Percentiles rank a stretch among this genome's conserved stretches.
Conservation (phyloP, 2,329 filamentous ascomycete genomes). For the Trichophyton verrucosum region DNA sequence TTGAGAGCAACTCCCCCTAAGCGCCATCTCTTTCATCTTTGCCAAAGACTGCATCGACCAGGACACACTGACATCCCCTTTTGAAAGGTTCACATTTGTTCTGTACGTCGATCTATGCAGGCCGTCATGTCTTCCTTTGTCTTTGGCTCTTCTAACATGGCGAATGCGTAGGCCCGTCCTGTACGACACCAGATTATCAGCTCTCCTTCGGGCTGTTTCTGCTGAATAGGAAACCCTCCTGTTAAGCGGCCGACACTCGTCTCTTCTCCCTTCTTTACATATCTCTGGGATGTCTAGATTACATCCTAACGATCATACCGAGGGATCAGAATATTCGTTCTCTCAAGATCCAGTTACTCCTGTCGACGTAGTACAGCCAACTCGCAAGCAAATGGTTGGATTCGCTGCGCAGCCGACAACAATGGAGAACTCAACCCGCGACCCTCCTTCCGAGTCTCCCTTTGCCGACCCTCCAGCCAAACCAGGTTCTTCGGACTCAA, state of each 20-base stretch:
- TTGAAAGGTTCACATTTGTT: not conserved
- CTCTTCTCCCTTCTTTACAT: not conserved
- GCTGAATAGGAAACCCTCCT: not conserved
- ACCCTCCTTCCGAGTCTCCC: constrained; percentile 31
- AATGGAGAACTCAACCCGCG: constrained; percentile 38
- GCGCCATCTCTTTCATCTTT: not conserved
- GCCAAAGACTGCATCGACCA: not conserved
- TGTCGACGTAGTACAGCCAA: constrained; percentile 26
- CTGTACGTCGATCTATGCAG: not conserved
- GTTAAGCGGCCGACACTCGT: not conserved
- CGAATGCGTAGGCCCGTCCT: not conserved
- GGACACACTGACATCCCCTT: not conserved
- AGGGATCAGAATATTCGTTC: constrained; percentile 13
- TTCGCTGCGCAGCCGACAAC: constrained; percentile 18
- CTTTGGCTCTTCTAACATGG: not conserved
- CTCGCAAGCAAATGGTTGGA: constrained; percentile 21
- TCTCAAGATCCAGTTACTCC: constrained; percentile 23
- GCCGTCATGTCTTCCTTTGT: not conserved
- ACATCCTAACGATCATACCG: constrained; percentile 8
- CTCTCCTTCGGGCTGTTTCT: not conserved
- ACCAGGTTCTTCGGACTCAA: constrained; percentile 38
- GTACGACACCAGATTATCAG: not conserved
- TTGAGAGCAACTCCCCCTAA: not conserved
- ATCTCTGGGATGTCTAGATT: constrained; percentile 11
- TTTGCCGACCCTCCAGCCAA: constrained; percentile 40